phyloP scores from a whole-genome alignment of 2,329 filamentous ascomycete species.

The Fusarium globosum region DNA sequence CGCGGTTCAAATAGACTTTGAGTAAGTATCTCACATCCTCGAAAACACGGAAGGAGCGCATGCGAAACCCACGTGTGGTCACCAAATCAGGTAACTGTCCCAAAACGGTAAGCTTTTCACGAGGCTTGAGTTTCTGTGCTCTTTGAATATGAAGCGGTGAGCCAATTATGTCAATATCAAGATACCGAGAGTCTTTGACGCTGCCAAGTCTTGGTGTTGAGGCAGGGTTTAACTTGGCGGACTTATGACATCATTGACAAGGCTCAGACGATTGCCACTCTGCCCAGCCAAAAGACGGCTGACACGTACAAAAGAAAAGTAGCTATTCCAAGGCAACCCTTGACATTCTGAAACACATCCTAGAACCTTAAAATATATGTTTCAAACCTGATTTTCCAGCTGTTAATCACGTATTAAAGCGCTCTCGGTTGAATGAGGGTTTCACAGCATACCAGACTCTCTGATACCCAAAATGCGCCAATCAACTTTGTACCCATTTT shows the following conservation, averaged over 20 bases:
- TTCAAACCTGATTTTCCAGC: conserved; percentile 22
- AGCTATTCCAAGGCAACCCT: conserved; percentile 24
- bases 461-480: conserved; percentile 15
- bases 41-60: neutral
- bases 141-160: neutral
- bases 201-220: conserved; percentile 27
- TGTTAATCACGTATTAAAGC: neutral
- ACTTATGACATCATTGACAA: conserved; percentile 24
- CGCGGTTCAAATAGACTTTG: neutral
- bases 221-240: conserved; percentile 18
- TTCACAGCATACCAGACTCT: neutral
- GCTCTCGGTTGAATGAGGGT: too few relatives aligned
- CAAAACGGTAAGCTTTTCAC: neutral
- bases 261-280: conserved; percentile 22
- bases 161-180: neutral
- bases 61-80: neutral
- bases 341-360: conserved; percentile 23
- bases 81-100: neutral
- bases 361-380: neutral
- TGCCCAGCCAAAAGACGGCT: conserved; percentile 2
- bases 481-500: neutral
- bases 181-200: neutral
- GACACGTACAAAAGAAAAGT: conserved; percentile 13
- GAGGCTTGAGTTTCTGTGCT: neutral
- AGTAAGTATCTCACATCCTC: neutral